phyloP scores from a whole-genome alignment of 768 basidiomycete genomes.

The Psilocybe cyanescens region DNA sequence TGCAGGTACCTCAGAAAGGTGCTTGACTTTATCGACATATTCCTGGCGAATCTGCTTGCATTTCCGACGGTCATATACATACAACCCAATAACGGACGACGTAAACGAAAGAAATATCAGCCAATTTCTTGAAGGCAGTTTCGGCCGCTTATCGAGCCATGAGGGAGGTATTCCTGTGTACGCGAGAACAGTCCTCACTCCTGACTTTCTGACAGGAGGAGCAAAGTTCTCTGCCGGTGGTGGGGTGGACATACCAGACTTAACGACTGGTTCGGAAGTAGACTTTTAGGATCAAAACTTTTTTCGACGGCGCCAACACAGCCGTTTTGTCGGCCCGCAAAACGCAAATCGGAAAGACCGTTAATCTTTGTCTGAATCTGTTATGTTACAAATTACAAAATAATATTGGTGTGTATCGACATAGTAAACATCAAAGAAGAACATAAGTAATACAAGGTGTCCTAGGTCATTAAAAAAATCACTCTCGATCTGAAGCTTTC shows the following conservation, averaged over 20 bases:
- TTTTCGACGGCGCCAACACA: constrained; percentile 5
- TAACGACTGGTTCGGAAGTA: background rate
- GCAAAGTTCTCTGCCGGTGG: constrained; percentile 18
- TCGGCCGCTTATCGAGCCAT: constrained; percentile 85
- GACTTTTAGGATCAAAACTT: constrained; percentile 7
- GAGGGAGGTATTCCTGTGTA: constrained; percentile 74
- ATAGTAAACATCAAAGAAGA: background rate
- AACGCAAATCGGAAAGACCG: background rate
- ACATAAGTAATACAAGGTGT: constrained; percentile 9
- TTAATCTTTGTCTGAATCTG: background rate
- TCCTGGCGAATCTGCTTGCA: constrained; percentile 77
- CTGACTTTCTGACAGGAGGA: constrained; percentile 43
- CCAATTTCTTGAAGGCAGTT: constrained; percentile 92
- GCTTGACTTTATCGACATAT: constrained; percentile 81
- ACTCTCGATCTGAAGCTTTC: constrained; percentile 51
- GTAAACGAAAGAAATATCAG: constrained; percentile 87
- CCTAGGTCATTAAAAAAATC: constrained; percentile 10
- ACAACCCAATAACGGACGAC: constrained; percentile 69
- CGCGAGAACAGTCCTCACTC: constrained; percentile 62
- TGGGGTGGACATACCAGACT: constrained; percentile 4
- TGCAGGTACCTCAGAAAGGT: constrained; percentile 71
- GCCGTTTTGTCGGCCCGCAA: constrained; percentile 1
- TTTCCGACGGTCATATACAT: constrained; percentile 85
- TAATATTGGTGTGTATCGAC: constrained; percentile 5
- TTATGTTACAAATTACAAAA: constrained; percentile 8